Conservation (phyloP, 495 filamentous ascomycete genomes). For the Durotheca rogersii region DNA sequence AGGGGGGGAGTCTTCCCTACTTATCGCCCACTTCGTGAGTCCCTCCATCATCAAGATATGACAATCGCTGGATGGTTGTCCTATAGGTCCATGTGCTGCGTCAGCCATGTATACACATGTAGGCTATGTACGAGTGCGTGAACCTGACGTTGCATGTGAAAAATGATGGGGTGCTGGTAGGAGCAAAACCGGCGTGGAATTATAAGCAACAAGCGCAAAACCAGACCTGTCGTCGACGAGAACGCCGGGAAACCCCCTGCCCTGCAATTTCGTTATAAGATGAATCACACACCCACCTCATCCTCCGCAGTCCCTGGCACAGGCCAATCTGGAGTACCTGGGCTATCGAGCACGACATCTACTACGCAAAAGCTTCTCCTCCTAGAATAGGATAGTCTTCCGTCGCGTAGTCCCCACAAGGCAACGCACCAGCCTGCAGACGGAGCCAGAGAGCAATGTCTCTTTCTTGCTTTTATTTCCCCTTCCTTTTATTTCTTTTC, state of each 20-base stretch:
- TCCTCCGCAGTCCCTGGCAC: constrained; percentile 21
- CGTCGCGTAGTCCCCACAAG: constrained; percentile 2
- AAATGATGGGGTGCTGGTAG: constrained; percentile 14
- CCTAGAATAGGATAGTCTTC: constrained; percentile 2
- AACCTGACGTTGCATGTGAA: constrained; percentile 28
- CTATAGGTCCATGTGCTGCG: no score
- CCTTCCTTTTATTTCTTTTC: no score
- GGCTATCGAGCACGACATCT: constrained; percentile 26
- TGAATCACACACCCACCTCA: constrained; percentile 27
- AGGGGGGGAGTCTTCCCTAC: constrained; percentile 13
- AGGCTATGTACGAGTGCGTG: no score
- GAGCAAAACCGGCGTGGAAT: constrained; percentile 22
- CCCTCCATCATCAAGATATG: no score
- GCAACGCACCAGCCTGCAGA: constrained; percentile 7
- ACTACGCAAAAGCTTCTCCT: background rate
- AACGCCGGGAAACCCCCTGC: constrained; percentile 27
- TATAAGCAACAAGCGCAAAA: constrained; percentile 18
- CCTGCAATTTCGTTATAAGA: constrained; percentile 31
- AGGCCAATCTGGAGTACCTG: constrained; percentile 19
- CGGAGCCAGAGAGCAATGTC: no score
- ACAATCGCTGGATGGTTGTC: constrained; percentile 16
- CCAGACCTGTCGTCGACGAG: constrained; percentile 13
- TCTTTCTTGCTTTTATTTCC: no score
- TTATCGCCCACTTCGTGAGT: constrained; percentile 8
- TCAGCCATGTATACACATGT: no score